These are phyloP conservation scores for Mangifera indica DNA, from an alignment of 345 rosid species.

Conservation along the genomic window DNA sequence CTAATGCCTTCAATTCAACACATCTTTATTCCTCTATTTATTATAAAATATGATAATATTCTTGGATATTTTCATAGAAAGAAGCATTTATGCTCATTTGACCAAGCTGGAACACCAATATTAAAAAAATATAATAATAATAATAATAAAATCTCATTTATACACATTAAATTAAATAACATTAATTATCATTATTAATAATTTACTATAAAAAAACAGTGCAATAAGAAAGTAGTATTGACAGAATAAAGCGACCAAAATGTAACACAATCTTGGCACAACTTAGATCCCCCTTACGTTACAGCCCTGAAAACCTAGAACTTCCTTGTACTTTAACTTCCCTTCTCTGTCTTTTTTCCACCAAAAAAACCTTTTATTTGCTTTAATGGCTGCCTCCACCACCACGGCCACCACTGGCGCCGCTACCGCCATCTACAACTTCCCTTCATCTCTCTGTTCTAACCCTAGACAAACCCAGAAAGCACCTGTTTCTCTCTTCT, in stretches of 20 bases:
- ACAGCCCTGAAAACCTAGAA: constrained; percentile 21
- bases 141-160: no score
- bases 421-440: constrained; percentile 19
- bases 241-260: background rate
- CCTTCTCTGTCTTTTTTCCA: background rate
- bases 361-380: background rate
- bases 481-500: constrained; percentile 16
- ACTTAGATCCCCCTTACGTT: background rate
- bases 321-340: background rate
- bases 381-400: constrained; percentile 39
- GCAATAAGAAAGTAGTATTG: background rate
- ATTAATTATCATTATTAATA: background rate
- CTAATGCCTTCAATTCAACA: no score
- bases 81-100: no score
- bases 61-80: no score
- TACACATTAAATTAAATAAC: no score
- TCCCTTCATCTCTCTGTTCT: constrained; percentile 30
- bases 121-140: no score
- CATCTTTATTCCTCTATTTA: no score
- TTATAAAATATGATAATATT: no score
- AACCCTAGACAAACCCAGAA: constrained; percentile 29
- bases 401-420: constrained; percentile 13
- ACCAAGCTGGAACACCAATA: no score
- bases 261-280: background rate
- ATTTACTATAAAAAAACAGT: background rate